Evolutionary conservation across 164 flowering plant genomes (phyloP), one percentile per base, ranked within the genome.

Genomic region (Saururus chinensis): DNA sequence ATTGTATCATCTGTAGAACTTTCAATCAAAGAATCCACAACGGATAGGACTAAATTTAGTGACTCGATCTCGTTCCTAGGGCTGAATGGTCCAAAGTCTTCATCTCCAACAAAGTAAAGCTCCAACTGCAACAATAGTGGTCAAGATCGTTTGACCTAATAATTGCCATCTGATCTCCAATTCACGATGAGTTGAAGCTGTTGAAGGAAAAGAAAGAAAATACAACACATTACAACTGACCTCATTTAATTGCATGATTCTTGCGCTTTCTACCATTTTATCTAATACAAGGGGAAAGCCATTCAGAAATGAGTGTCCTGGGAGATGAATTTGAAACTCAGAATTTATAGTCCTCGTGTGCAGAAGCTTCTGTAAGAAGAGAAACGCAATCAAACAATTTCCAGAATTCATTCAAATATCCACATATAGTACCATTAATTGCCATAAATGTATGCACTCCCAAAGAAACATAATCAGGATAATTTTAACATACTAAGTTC

Each of bases 61-160:
- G 96, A 84, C 60, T 79, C 82, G 71, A 88, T 64, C 75, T 89
- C 98, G 77, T 89, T 93, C 74, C 80, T 82, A 23, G 80, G 70
- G 71, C 86, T 83, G 73, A 73, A 80, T 37, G 68, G 72, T 4
- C 79, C 81, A 68, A 25, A 26, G 6, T 41, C 73, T 66, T 78
- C 76, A 61, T 60, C 74, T 40, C 74, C 80, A 60, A 62, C 77
- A 77, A 92, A 92, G 73, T 92, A 92, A 48, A 92, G 80, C 62
- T 92, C 98, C 41, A 70, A 66, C 98, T 92, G 84, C 73, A 76
- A 41, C 57, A 72, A 70, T 57, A 51, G 42, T 26, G 23, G 23
- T 20, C 25, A 17, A 67, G 22, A n/a, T 40, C 57, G 63, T 21
- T 64, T 20, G 26, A 16, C 20, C 25, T 21, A 40, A 35, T 24